Evolutionary conservation across 768 basidiomycete genomes (phyloP).

Genomic region (Kwoniella sp.): DNA sequence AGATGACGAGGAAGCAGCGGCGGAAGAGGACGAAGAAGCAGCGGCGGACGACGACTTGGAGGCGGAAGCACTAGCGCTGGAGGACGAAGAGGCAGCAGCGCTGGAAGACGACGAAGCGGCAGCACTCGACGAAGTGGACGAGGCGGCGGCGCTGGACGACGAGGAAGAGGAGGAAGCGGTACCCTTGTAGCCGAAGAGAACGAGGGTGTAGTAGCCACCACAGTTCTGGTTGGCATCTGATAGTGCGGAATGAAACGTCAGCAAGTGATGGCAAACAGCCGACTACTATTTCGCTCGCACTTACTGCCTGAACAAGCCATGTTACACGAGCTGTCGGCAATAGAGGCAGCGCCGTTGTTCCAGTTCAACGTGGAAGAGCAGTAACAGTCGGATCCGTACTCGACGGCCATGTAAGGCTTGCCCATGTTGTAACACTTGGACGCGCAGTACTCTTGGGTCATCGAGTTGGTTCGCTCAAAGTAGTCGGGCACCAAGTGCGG

Average conservation of each 20-base stretch:
- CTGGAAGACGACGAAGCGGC: not conserved
- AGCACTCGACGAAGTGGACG: not conserved
- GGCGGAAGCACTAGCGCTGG: not conserved
- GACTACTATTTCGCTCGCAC: no score
- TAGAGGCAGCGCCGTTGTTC: not conserved
- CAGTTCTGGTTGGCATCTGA: slow-evolving; percentile 9
- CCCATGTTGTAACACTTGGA: slow-evolving; percentile 18
- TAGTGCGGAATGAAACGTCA: not conserved
- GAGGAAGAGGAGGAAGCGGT: not conserved
- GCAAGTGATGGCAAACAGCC: slow-evolving; percentile 15
- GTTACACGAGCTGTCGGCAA: not conserved
- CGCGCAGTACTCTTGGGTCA: slow-evolving; percentile 19
- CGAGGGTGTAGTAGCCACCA: slow-evolving; percentile 11
- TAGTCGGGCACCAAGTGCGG: not conserved
- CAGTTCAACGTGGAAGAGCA: slow-evolving; percentile 10
- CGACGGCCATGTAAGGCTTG: slow-evolving; percentile 17
- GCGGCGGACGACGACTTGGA: not conserved
- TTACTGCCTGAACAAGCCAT: slow-evolving; percentile 1
- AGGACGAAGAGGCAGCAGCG: not conserved
- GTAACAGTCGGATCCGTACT: slow-evolving; percentile 24
- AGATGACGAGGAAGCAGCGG: not conserved
- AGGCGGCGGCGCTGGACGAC: not conserved
- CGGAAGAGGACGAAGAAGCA: not conserved
- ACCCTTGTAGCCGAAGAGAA: slow-evolving; percentile 12
- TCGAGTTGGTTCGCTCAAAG: slow-evolving; percentile 8